Base-by-base conservation (phyloP, 208 protist species). In the Endotrypanum monterogeii region DNA sequence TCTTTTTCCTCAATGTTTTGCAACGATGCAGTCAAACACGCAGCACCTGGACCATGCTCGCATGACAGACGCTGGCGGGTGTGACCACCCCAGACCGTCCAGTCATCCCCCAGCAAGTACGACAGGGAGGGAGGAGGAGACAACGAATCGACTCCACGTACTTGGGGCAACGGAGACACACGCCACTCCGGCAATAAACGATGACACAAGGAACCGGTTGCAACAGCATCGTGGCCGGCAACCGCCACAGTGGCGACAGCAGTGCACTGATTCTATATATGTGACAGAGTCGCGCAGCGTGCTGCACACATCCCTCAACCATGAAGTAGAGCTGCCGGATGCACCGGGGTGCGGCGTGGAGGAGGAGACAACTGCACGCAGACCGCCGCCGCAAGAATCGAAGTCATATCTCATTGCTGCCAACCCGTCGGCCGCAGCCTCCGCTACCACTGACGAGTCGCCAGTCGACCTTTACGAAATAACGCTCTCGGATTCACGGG, bases 241-340 rank as follows among this genome's bases (percentile, higher is more conserved):
- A n/a, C n/a, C n/a, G n/a, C n/a, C 11, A 35, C 20, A 37, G 32
- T 18, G 35, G 58, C 58, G 44, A 28, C 56, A 61, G 28, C 37
- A 25, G 60, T 20, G 11, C 60, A 1, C 60, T n/a, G 60, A 9
- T 3, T 55, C 32, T 52, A 25, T 28, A 25, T 68, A 39, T 18
- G 41, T 68, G 7, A 44, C 7, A 5, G 63, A 41, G 63, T 68
- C 46, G 28, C 3, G 39, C 23, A 44, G 30, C 9, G 54, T 18
- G 1, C 62, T 68, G 25, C 71, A 55, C 23, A 51, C 44, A 30
- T 75, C 69, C 37, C 70, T 67, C 23, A 75, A 74, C 46, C 69
- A 70, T 6, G 76, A 80, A 72, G 76, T 80, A 1, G 76, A 80
- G 70, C 62, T 80, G 39, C 76, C 76, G 12, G 37, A 20, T 16